phyloP scores from a whole-genome alignment of 345 rosid species.

The Stellera chamaejasme region DNA sequence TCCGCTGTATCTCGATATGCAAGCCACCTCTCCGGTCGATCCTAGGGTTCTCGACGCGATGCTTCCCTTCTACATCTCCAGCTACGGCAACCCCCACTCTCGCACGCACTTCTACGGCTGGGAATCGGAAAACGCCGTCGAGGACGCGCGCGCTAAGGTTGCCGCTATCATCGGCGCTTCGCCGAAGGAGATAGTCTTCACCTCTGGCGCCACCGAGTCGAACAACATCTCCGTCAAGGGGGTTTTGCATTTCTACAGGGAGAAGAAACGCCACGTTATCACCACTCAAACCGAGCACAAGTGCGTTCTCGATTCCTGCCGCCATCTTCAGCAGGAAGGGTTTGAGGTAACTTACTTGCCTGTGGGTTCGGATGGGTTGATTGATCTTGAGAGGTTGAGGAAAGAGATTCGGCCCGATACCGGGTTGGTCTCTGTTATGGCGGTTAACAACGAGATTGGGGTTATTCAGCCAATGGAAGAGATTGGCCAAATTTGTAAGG shows the following conservation, averaged over 20 bases:
- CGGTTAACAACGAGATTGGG: conserved; percentile 96
- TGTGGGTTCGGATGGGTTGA: conserved; percentile 59
- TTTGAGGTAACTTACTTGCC: conserved; percentile 86
- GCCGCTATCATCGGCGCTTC: conserved; percentile 77
- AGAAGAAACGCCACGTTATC: conserved; percentile 80
- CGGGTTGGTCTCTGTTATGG: conserved; percentile 83
- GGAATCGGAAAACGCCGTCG: conserved; percentile 92
- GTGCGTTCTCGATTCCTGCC: conserved; percentile 89
- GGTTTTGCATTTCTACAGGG: conserved; percentile 88
- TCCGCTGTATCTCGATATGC: conserved; percentile 65
- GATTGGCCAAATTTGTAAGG: conserved; percentile 76
- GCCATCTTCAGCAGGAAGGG: conserved; percentile 95
- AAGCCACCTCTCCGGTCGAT: conserved; percentile 82
- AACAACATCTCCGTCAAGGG: conserved; percentile 85
- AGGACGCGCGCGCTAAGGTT: conserved; percentile 65
- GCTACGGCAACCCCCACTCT: conserved; percentile 90
- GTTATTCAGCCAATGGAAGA: conserved; percentile 92
- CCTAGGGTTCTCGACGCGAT: conserved; percentile 87
- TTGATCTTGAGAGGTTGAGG: conserved; percentile 57
- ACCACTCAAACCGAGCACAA: conserved; percentile 98
- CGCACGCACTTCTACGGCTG: conserved; percentile 95
- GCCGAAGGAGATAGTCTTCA: conserved; percentile 79
- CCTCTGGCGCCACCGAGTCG: conserved; percentile 95
- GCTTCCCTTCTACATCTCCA: conserved; percentile 60
- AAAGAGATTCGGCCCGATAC: conserved; percentile 73